Base-by-base conservation (phyloP, 345 rosid species). In the Tarenaya hassleriana region DNA sequence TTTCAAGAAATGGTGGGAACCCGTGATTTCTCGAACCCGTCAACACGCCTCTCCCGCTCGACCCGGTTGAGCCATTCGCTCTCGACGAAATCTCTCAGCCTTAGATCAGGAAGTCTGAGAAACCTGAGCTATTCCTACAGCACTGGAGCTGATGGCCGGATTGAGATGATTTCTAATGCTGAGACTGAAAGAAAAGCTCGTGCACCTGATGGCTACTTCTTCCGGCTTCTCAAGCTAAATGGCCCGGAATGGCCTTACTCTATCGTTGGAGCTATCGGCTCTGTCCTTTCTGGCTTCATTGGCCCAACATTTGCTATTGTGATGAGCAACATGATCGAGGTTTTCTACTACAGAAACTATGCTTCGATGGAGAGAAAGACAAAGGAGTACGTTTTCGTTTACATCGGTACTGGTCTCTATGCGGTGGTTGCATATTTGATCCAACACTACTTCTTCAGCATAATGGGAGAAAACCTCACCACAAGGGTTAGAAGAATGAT, bases 221-320 rank as follows among this genome's bases (percentile, higher is more conserved):
- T 69, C 69, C 72, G 97, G 67, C 86, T 92, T 52, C 88, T 92
- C 67, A 88, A 81, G 66, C 78, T 92, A 55, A 92, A 92, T 44
- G 80, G 91, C 46, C 99, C 99, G 0, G 99, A 92, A 52, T 92
- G 99, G 99, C 99, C 99, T 47, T 92, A 92, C 74, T 88, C 95
- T 35, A 78, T 92, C 61, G 88, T 92, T 95, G 99, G 95, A 18
- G 97, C 95, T 0, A 46, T 82, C 51, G 99, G 99, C 41, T 92
- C 99, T 1, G 66, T 92, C 21, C 94, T 92, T 2, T 81, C 97
- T 8, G 99, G 99, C 47, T 92, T 92, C 17, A 88, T 92, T 0
- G 91, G 95, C 45, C 99, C 99, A 31, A 92, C 95, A 1, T 92
- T 92, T 47, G 99, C 99, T 20, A 83, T 92, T 8, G 89, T 85